These are phyloP conservation scores for Eremothecium cymbalariae DNA, from an alignment of 1,139 yeast species.

Conservation along the genomic window DNA sequence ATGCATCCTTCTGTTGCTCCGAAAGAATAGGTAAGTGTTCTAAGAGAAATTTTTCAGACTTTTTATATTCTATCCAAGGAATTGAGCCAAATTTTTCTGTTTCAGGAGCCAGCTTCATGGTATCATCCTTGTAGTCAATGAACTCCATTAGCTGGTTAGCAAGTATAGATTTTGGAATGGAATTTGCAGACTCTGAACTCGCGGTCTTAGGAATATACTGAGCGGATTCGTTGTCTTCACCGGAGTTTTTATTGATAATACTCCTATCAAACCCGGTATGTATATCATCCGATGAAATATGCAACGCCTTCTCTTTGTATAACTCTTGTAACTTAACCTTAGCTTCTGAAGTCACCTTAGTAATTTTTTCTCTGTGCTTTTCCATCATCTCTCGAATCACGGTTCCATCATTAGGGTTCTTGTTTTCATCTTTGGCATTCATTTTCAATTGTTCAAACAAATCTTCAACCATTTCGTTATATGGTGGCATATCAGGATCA, in stretches of 20 bases:
- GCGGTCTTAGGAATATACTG: conserved; percentile 11
- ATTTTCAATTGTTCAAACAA: conserved; percentile 61
- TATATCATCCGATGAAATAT: conserved; percentile 84
- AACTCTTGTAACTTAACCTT: conserved; percentile 55
- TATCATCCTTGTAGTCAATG: conserved; percentile 32
- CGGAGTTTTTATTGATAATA: conserved; percentile 54
- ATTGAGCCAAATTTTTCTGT: conserved; percentile 61
- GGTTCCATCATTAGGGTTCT: conserved; percentile 37
- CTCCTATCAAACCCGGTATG: conserved; percentile 93
- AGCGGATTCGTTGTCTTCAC: conserved; percentile 24
- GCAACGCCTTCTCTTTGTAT: conserved; percentile 59
- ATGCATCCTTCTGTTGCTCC: conserved; percentile 84
- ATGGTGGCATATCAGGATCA: conserved; percentile 62
- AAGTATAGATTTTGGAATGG: conserved; percentile 7
- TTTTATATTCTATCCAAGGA: conserved; percentile 38
- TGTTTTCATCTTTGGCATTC: conserved; percentile 47
- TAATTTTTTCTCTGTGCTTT: conserved; percentile 64
- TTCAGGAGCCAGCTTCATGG: conserved; percentile 48
- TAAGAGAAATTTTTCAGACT: conserved; percentile 46
- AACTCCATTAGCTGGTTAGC: conserved; percentile 20
- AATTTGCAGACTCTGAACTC: conserved; percentile 6
- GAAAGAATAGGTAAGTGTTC: conserved; percentile 62
- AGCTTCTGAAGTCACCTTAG: conserved; percentile 52
- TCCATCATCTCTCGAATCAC: conserved; percentile 38
- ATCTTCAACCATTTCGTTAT: conserved; percentile 89